Evolutionary conservation across 169 alveolate genomes (phyloP), one percentile per base, ranked within the genome.

Genomic region (Eimeria necatrix): DNA sequence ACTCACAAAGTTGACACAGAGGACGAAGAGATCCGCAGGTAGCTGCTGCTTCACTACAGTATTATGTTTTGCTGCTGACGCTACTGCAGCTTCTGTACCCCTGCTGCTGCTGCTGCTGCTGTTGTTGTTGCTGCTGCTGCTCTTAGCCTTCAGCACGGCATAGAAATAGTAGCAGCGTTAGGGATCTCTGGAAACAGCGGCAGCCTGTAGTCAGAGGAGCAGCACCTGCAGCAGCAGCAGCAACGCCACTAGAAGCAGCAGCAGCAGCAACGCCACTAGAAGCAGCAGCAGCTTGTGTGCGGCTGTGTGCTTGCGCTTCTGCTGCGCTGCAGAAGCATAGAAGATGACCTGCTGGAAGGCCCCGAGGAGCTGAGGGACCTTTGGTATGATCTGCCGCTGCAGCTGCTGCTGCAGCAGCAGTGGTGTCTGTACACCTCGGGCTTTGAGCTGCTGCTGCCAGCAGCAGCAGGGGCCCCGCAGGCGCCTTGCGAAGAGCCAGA

Each of bases 401-500:
- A 51, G 49, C 22, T 5, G 20, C 85, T 87, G 18, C 93, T 68
- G 51, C 70, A 32, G 48, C 93, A 49, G 60, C 71, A 60, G 93
- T 87, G 93, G 93, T 48, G 59, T 52, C 85, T 87, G 51, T 87
- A 87, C 71, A 68, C 85, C 56, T 87, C 84, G 18, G 93, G 93
- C 52, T 68, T 87, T 22, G 93, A 87, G 32, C 60, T 87, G 56
- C 85, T 87, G 24, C 85, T 87, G 68, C 93, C 93, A 18, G 74
- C 90, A 10, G 16, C 53, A 7, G 24, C 78, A 18, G 24, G n/a
- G 16, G 68, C 68, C 16, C n/a, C 68, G n/a, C n/a, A n/a, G n/a
- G n/a, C n/a, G n/a, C 24, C 73, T 56, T 8, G 20, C 8, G 64
- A 8, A 56, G 64, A 56, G 20, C 64, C 8, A 14, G 64, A 14